Conservation (phyloP, 2,329 filamentous ascomycete genomes). For the Colletotrichum echinochloae region DNA sequence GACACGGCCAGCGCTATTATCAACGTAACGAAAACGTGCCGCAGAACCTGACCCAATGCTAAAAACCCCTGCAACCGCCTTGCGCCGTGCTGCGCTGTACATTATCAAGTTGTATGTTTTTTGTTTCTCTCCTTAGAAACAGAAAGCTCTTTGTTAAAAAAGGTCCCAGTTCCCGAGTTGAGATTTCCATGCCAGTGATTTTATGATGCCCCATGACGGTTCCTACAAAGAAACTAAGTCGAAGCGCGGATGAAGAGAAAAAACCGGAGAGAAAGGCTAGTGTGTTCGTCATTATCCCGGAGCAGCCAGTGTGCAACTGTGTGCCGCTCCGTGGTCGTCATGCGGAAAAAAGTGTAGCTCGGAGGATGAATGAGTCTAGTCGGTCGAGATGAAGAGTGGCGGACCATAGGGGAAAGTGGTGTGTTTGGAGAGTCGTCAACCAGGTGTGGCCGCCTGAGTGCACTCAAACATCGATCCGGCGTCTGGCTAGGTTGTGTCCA, state of each 20-base stretch:
- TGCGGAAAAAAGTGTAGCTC: constrained; percentile 39
- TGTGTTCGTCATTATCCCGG: constrained; percentile 41
- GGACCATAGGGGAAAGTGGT: constrained; percentile 33
- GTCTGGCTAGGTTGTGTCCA: constrained; percentile 34
- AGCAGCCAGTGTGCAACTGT: constrained; percentile 37
- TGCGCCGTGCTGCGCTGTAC: constrained; percentile 56
- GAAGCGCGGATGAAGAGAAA: constrained; percentile 45
- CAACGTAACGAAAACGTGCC: constrained; percentile 41
- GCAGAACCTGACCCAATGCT: constrained; percentile 53
- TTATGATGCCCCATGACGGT: constrained; percentile 35
- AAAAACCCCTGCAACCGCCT: constrained; percentile 50
- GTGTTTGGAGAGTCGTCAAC: constrained; percentile 16
- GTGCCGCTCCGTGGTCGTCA: constrained; percentile 38
- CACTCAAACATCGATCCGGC: constrained; percentile 32
- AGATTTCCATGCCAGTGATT: constrained; percentile 42
- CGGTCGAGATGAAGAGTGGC: constrained; percentile 33
- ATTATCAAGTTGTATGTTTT: constrained; percentile 47
- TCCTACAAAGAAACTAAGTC: constrained; percentile 32
- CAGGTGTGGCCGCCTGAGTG: constrained; percentile 35
- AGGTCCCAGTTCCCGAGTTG: constrained; percentile 38
- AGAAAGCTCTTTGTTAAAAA: constrained; percentile 32
- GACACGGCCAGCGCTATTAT: constrained; percentile 41
- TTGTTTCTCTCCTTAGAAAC: constrained; percentile 38
- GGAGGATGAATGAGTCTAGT: constrained; percentile 27
- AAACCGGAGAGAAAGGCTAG: constrained; percentile 46